Base-by-base conservation (phyloP, 2,329 filamentous ascomycete genomes). In the Thermothelomyces thermophilus region DNA sequence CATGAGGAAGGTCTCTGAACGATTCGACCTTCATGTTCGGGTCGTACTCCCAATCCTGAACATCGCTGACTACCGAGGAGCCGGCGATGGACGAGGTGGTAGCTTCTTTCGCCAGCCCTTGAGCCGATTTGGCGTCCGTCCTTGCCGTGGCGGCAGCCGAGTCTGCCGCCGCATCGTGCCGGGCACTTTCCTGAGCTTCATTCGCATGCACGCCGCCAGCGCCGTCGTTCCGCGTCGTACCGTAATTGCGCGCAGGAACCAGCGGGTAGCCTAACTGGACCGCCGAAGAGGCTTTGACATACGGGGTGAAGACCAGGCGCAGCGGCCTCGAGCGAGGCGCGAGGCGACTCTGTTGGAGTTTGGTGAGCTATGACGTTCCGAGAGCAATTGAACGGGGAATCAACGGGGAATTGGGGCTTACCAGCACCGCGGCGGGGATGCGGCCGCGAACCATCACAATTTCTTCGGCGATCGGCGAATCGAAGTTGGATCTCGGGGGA, bases 1-100 rank as follows among this genome's bases (percentile, higher is more conserved):
- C 77, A 58, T 86, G 83, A 2, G 87, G 87, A 19, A 93, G 75
- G 63, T 91, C 77, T 26, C 83, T 82, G 70, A 91, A 91, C 54
- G 81, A 78, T 42, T 80, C 80, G 60, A 90, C 86, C 55, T 81
- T 75, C 53, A 83, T 80, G 57, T 88, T 77, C 13, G 83, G 80
- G 57, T 87, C 80, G 49, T 87, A 82, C 62, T 93, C 87, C 87
- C 87, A 91, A 61, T 84, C 81, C 14, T 64, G 62, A 6, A 58
- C 45, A 5, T 56, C 53, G 45, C 56, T 43, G 41, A 56, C 48
- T 41, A 50, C 44, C n/a, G 59, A 46, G 13, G 58, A 54, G 17
- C 53, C 56, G 49, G 60, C 44, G 42, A 57, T 48, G 45, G 62
- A 53, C 42, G 60, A 58, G 41, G 56, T 59, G 8, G 63, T 54